Conservation (phyloP, 192 early-diverging fungal species). For the Chytriomyces sp. region DNA sequence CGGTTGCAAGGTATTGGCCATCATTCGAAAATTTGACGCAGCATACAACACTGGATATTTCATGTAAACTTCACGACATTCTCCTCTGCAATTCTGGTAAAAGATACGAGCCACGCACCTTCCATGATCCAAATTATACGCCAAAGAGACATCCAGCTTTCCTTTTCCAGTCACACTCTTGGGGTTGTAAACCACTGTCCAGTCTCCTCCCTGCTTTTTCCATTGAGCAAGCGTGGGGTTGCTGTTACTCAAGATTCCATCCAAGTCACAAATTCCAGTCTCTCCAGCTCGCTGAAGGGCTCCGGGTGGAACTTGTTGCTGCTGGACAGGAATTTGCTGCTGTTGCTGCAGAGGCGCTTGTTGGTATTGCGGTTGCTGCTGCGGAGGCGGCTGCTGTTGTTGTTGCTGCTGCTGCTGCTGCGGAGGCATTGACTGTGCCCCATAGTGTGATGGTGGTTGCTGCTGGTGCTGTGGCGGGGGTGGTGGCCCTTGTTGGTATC, state of each 20-base stretch:
- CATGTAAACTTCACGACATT: not conserved
- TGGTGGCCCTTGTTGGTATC: conserved; percentile 37
- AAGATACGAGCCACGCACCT: conserved; percentile 41
- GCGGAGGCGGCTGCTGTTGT: not conserved
- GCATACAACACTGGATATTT: conserved; percentile 82
- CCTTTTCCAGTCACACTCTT: conserved; percentile 34
- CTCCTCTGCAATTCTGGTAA: not conserved
- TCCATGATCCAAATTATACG: conserved; percentile 62
- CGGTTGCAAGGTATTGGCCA: conserved; percentile 90
- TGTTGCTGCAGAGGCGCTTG: conserved; percentile 14
- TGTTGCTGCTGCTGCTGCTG: not conserved
- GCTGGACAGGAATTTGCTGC: conserved; percentile 2
- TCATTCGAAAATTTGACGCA: conserved; percentile 95
- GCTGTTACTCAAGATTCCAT: conserved; percentile 65
- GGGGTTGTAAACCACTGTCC: conserved; percentile 76
- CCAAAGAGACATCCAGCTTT: conserved; percentile 43
- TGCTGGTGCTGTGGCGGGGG: conserved; percentile 35
- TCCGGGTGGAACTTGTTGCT: conserved; percentile 18
- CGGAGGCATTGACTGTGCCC: conserved; percentile 12
- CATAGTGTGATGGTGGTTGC: conserved; percentile 35
- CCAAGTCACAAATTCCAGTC: conserved; percentile 72
- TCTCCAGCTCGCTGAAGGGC: not conserved
- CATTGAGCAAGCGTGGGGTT: conserved; percentile 62
- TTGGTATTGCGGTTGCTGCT: not conserved
- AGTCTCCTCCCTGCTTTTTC: conserved; percentile 84